These are phyloP conservation scores for Cercis canadensis DNA, from an alignment of 306 rosid species.

Conservation along the genomic window DNA sequence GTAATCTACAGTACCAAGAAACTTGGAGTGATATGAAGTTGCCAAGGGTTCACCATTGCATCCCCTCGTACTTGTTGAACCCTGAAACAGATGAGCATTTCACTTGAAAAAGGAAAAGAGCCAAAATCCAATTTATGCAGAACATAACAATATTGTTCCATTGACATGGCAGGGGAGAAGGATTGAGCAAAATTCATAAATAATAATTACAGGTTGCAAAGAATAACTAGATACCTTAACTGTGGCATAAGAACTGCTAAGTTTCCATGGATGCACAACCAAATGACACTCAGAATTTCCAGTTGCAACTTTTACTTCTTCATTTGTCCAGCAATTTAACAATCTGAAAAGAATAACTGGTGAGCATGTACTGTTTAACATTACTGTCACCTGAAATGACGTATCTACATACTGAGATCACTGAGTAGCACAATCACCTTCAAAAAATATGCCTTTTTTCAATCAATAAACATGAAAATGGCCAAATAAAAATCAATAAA, in stretches of 20 bases:
- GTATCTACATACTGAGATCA: slow-evolving; percentile 11
- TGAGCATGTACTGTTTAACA: slow-evolving; percentile 7
- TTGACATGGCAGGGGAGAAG: slow-evolving; percentile 5
- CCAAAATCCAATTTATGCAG: neutral
- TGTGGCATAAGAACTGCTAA: slow-evolving; percentile 76
- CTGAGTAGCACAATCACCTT: slow-evolving; percentile 27
- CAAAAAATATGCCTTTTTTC: slow-evolving; percentile 16
- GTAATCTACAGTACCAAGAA: slow-evolving; percentile 92
- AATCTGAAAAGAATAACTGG: slow-evolving; percentile 52
- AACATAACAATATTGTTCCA: slow-evolving; percentile 4
- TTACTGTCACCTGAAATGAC: neutral
- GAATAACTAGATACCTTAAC: slow-evolving; percentile 54
- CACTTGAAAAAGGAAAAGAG: slow-evolving; percentile 20
- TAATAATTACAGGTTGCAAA: slow-evolving; percentile 17
- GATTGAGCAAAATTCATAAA: slow-evolving; percentile 8
- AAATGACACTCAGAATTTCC: slow-evolving; percentile 61
- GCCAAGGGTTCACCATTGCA: slow-evolving; percentile 78
- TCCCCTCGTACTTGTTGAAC: slow-evolving; percentile 67
- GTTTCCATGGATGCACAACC: slow-evolving; percentile 74
- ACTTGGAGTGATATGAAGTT: slow-evolving; percentile 89
- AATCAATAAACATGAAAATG: neutral
- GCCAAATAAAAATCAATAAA: neutral
- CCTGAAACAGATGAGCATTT: slow-evolving; percentile 51
- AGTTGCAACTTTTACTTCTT: slow-evolving; percentile 73
- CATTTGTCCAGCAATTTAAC: slow-evolving; percentile 65